These are phyloP conservation scores for Suillus luteus DNA, from an alignment of 768 basidiomycete species.

Conservation along the genomic window DNA sequence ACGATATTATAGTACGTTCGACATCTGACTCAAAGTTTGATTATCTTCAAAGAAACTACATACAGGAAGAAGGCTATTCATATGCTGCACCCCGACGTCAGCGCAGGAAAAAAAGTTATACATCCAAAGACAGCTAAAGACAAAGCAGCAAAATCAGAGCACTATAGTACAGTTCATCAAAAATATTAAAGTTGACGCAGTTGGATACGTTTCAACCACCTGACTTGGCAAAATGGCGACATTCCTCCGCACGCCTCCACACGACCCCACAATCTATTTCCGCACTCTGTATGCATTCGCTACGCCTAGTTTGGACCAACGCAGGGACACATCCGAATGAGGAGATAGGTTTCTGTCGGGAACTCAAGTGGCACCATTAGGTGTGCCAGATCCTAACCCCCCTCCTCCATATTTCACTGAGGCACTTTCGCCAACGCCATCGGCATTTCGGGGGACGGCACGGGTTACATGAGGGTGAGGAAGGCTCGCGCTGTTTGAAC, in stretches of 20 bases:
- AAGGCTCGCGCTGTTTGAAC: slow-evolving; percentile 44
- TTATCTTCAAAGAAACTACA: neutral
- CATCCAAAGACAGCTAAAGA: neutral
- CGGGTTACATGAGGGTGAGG: slow-evolving; percentile 49
- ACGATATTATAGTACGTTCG: neutral
- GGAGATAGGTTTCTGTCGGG: slow-evolving; percentile 51
- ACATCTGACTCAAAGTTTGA: neutral
- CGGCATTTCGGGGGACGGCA: slow-evolving; percentile 41
- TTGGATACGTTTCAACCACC: slow-evolving; percentile 1
- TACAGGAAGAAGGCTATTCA: slow-evolving; percentile 3
- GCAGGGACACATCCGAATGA: slow-evolving; percentile 42
- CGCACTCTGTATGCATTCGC: slow-evolving; percentile 51
- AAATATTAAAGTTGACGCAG: slow-evolving; percentile 4
- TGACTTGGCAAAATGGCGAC: slow-evolving; percentile 8
- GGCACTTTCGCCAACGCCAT: slow-evolving; percentile 51
- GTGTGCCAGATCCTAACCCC: slow-evolving; percentile 42
- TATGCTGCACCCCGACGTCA: neutral
- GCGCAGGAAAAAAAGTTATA: neutral
- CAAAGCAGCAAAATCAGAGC: neutral
- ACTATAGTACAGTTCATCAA: slow-evolving; percentile 27
- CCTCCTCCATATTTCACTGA: slow-evolving; percentile 44
- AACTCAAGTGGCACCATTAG: slow-evolving; percentile 39
- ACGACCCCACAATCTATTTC: slow-evolving; percentile 33
- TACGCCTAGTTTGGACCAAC: slow-evolving; percentile 48
- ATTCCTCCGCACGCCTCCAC: slow-evolving; percentile 8